Percentiles rank a stretch among this genome's conserved stretches.
Conservation (phyloP, 768 basidiomycete genomes). For the Crepidotus variabilis region DNA sequence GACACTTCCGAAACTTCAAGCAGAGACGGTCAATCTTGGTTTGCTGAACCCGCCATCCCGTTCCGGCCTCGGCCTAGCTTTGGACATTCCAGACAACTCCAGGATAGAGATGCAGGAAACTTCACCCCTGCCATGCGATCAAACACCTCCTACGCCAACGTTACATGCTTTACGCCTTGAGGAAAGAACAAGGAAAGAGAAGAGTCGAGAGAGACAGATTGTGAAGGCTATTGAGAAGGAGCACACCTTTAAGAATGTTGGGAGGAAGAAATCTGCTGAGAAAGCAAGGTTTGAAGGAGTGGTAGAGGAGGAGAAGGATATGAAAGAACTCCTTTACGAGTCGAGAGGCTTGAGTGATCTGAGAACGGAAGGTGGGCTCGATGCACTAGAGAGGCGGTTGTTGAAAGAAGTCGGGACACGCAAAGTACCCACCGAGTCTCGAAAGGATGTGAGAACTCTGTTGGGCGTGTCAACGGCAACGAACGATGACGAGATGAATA, state of each 20-base stretch:
- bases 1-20: not conserved
- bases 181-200: not conserved
- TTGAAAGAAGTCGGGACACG: constrained; percentile 73
- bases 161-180: constrained; percentile 14
- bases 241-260: not conserved
- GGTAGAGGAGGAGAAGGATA: not conserved
- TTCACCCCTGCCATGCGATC: constrained; percentile 22
- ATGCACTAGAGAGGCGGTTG: constrained; percentile 67
- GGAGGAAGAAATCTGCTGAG: not conserved
- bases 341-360: constrained; percentile 3
- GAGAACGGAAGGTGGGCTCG: constrained; percentile 53
- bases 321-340: not conserved
- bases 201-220: not conserved
- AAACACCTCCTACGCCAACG: constrained; percentile 51
- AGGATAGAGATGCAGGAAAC: constrained; percentile 13
- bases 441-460: constrained; percentile 26
- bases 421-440: constrained; percentile 30
- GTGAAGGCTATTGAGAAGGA: not conserved
- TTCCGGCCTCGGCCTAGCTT: not conserved
- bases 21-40: constrained; percentile 24
- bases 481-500: constrained; percentile 17
- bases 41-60: not conserved
- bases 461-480: constrained; percentile 3
- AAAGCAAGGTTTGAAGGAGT: not conserved
- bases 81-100: not conserved